Evolutionary conservation across 371 early-diverging fungal genomes (phyloP), one percentile per base, ranked within the genome.

Genomic region (Apophysomyces elegans): DNA sequence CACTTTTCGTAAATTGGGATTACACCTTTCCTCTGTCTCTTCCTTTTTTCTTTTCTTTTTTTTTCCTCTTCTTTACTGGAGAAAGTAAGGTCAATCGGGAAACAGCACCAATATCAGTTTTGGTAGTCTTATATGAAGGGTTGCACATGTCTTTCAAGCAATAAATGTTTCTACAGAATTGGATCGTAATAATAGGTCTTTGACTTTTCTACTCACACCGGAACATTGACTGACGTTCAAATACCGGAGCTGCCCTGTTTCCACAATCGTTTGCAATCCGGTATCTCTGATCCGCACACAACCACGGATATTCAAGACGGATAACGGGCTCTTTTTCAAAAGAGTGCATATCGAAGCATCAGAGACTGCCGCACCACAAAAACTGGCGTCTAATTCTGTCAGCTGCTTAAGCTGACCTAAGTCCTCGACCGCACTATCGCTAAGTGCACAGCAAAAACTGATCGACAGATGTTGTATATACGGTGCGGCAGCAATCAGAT

Each of bases 391-490:
- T 56, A 93, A 72, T 46, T 79, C 72, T 18, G 77, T 71, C 9
- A 92, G 73, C 1, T 73, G 62, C 12, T 70, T 43, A 38, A 90
- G 82, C 1, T 74, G 70, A 1, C 74, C 70, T 12, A 94, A 39
- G 0, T 79, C 71, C 26, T 77, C 84, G 7, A 88, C 73, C 0
- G 87, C 85, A 6, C 76, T 64, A 63, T 92, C 92, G 5, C 91
- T 90, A 41, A 94, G 69, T 0, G 93, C 87, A 75, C 93, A 94
- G 67, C 94, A 94, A 66, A 94, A 94, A 37, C 90, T 89, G 12
- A 94, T 75, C 7, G 84, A 83, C 7, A 92, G 70, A 5, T 69
- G 62, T 46, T 79, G 64, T 1, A 93, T 76, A 4, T 75, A 66
- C 11, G 89, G 89, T 68, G 90, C 88, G 18, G 80, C 76, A 1